These are phyloP conservation scores for Colletotrichum spaethianum DNA, from an alignment of 2,329 filamentous ascomycete species.

Conservation along the genomic window DNA sequence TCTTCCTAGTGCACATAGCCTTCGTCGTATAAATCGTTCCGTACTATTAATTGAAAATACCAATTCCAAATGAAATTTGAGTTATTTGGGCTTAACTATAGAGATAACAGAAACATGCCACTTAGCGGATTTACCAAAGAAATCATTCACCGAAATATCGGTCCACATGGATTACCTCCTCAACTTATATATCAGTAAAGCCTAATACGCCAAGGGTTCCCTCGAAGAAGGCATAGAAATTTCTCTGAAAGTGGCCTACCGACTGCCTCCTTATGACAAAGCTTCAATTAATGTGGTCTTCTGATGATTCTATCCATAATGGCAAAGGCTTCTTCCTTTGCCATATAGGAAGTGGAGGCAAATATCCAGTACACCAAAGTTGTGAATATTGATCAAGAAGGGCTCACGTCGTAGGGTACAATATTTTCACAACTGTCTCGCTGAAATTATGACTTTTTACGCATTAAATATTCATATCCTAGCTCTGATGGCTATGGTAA, in stretches of 20 bases:
- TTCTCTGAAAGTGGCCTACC: too few species aligned
- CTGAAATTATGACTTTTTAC: background rate
- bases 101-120: too few species aligned
- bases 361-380: too few species aligned
- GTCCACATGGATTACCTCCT: too few species aligned
- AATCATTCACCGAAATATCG: too few species aligned
- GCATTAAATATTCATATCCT: conserved; percentile 2
- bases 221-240: background rate
- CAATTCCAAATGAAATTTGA: too few species aligned
- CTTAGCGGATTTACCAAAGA: too few species aligned
- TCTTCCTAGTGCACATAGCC: too few species aligned
- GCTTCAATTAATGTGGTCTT: background rate
- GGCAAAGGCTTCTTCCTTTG: background rate
- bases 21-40: too few species aligned
- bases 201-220: background rate
- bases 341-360: background rate
- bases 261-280: background rate
- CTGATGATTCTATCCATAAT: background rate
- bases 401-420: too few species aligned
- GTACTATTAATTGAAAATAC: too few species aligned
- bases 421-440: background rate
- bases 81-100: too few species aligned
- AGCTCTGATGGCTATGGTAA: background rate
- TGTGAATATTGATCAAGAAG: background rate
- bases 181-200: background rate